These are phyloP conservation scores for Vicia sativa DNA, from an alignment of 306 rosid genomes.

Conservation along the genomic window DNA sequence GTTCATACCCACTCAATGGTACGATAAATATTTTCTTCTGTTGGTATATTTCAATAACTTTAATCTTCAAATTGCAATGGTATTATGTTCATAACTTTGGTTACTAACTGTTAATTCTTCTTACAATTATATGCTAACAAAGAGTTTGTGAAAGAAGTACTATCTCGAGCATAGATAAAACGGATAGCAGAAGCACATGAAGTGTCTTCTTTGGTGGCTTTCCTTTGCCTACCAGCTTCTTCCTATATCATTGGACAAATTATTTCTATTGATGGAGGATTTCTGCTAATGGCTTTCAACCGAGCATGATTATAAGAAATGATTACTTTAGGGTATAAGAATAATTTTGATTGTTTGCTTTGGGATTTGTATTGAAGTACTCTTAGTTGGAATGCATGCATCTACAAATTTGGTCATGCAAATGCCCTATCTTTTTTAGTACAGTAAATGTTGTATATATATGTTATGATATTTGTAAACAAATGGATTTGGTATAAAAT, in stretches of 20 bases:
- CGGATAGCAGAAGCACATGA: conserved; percentile 60
- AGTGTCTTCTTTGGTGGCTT: conserved; percentile 9
- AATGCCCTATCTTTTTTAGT: too few relatives aligned
- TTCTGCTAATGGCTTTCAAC: conserved; percentile 22
- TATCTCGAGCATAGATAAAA: conserved; percentile 56
- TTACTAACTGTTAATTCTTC: conserved; percentile 13
- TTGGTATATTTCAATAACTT: too few relatives aligned
- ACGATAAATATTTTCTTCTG: too few relatives aligned
- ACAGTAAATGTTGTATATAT: too few relatives aligned
- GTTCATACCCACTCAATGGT: too few relatives aligned
- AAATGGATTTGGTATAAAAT: too few relatives aligned
- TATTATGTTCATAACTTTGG: background rate
- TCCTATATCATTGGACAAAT: conserved; percentile 8
- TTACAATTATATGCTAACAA: conserved; percentile 57
- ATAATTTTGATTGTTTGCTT: too few relatives aligned
- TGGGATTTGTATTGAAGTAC: too few relatives aligned
- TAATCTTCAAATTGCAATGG: conserved; percentile 25
- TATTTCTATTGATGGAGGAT: conserved; percentile 11
- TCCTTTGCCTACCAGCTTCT: background rate
- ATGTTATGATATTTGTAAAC: too few relatives aligned
- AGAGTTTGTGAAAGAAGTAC: conserved; percentile 44
- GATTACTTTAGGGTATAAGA: background rate
- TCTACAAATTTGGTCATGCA: too few relatives aligned
- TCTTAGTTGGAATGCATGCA: too few relatives aligned
- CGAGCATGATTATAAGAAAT: conserved; percentile 29